Evolutionary conservation across 2,329 filamentous ascomycete species (phyloP), one percentile per base, ranked within the genome.

Genomic region (Diaporthe batatas): DNA sequence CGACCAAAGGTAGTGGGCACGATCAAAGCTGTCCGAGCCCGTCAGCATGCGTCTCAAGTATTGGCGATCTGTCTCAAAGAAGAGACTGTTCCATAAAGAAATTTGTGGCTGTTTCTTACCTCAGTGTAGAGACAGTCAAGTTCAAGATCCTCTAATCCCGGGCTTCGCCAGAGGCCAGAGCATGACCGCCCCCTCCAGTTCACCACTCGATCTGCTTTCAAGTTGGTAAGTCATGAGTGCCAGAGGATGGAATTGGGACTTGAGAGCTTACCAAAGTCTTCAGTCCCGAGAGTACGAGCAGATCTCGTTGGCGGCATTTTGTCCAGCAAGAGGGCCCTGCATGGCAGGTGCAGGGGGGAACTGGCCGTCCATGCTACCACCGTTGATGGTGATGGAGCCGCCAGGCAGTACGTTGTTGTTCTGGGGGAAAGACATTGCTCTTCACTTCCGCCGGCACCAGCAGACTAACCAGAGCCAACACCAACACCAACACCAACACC

Each of bases 271-370:
- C 73, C 68, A 69, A 16, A 39, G 12, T 2, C 11, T 12, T 39
- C 11, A 3, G 10, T 10, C 11, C 11, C 36, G 11, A 74, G 68
- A n/a, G 71, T 73, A 16, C 73, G 67, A 6, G 71, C 71, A 25
- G 71, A 72, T 5, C 47, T 73, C 71, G 59, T 71, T 73, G 2
- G 62, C 57, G 14, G 53, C 39, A 21, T 68, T 53, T 62, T 73
- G 73, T n/a, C 49, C 71, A 1, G 71, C 8, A 7, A n/a, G 54
- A 25, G 67, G 36, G 23, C 44, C 47, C 44, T 70, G 68, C 68
- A 70, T 62, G 23, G 55, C 57, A 53, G 68, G 53, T 18, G 73
- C 65, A 29, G 51, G 25, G 32, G 71, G 71, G 21, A 2, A 8
- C 44, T 47, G 44, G 42, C 42, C 16, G 42, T 44, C 14, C 44